Conservation (phyloP, 2,329 filamentous ascomycete species). For the Geosmithia putterillii region DNA sequence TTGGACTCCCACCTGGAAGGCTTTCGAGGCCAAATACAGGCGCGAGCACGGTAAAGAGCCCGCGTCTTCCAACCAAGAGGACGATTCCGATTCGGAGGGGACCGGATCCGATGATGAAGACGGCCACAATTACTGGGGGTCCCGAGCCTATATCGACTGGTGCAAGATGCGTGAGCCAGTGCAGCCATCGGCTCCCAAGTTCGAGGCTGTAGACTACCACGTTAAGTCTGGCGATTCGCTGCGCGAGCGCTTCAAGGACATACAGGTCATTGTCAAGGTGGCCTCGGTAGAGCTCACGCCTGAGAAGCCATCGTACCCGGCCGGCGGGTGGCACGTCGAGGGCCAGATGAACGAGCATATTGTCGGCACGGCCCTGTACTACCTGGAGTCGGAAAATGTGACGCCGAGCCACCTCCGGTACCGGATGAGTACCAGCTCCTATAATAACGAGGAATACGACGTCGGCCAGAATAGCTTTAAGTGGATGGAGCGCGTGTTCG, state of each 20-base stretch:
- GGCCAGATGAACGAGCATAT: constrained; percentile 24
- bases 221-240: constrained; percentile 1
- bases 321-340: constrained; percentile 29
- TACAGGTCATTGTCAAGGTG: constrained; percentile 52
- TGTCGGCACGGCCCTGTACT: constrained; percentile 6
- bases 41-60: constrained; percentile 6
- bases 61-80: no score
- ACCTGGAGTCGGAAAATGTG: constrained; percentile 13
- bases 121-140: no score
- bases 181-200: constrained; percentile 11
- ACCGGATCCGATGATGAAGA: no score
- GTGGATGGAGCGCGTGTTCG: constrained; percentile 2
- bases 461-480: constrained; percentile 2
- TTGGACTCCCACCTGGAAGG: constrained; percentile 4
- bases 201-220: constrained; percentile 22
- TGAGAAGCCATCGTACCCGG: constrained; percentile 31
- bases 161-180: constrained; percentile 5
- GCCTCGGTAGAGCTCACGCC: constrained; percentile 44
- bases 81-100: no score
- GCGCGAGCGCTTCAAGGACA: constrained; percentile 3
- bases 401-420: constrained; percentile 16
- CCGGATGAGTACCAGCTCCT: constrained; percentile 1
- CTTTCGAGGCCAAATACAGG: constrained; percentile 1
- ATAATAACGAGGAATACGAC: neutral
- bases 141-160: no score